Percentiles rank a stretch among this genome's conserved stretches.
These are phyloP conservation scores for Bothriochloa decipiens DNA, from an alignment of 176 grass and related monocot species.

Conservation along the genomic window DNA sequence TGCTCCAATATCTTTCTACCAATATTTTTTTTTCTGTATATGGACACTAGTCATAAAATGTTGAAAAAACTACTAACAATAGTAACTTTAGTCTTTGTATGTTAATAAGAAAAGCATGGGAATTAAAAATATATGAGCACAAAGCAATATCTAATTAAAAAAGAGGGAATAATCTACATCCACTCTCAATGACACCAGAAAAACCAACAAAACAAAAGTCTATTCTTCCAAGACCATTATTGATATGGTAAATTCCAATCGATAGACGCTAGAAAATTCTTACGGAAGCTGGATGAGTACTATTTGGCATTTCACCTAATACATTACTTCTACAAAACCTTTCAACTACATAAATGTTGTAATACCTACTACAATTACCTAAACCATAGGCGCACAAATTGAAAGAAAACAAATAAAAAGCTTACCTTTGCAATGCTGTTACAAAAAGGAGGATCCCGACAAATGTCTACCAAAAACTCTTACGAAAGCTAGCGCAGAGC, in stretches of 20 bases:
- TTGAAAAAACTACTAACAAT: not conserved
- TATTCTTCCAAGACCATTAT: not conserved
- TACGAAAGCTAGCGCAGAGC: not conserved
- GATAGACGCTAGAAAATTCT: too few species aligned
- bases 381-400: not conserved
- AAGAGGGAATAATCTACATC: not conserved
- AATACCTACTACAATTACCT: not conserved
- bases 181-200: not conserved
- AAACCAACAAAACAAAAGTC: not conserved
- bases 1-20: not conserved
- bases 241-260: not conserved
- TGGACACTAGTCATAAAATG: not conserved
- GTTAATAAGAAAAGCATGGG: not conserved
- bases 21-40: not conserved
- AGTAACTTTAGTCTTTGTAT: not conserved
- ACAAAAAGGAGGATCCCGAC: too few species aligned
- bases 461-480: not conserved
- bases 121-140: too few species aligned
- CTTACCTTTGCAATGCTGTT: not conserved
- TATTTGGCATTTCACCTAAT: not conserved
- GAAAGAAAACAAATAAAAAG: not conserved
- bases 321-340: not conserved
- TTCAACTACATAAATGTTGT: not conserved
- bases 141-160: not conserved
- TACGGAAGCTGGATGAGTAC: not conserved